Base-by-base conservation (phyloP, 345 rosid genomes). In the Eucalyptus rudis region DNA sequence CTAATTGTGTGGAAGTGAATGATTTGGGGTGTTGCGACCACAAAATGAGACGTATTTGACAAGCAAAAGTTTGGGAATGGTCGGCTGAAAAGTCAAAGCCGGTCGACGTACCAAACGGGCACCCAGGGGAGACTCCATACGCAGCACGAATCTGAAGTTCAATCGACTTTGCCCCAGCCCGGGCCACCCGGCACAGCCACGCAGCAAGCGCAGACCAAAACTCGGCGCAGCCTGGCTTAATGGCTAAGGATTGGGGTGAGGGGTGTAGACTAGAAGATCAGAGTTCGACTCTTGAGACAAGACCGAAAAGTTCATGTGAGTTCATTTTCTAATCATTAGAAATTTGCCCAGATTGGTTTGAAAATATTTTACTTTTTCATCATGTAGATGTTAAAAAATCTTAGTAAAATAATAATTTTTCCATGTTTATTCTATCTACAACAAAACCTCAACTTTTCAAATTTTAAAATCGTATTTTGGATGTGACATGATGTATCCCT, bases 171-270 rank as follows among this genome's bases (percentile, higher is more conserved):
- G 13, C 2, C 29, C 64, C 7, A 25, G n/a, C 64, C 13, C n/a
- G 14, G 14, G n/a, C 64, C 64, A 58, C n/a, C 3, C 13, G 3
- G 2, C n/a, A 25, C 13, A 58, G n/a, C n/a, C 5, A 1, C 2
- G 7, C 64, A 3, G 64, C 14, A 1, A 58, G 6, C n/a, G 11
- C 64, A 50, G 19, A 50, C 52, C 52, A 50, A 50, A 50, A 15
- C 7, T 50, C 2, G 52, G 12, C 1, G 12, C 1, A 0, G 64
- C n/a, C 64, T 3, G 6, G 64, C n/a, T 25, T 4, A 58, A 0
- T 10, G n/a, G n/a, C 29, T 58, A 24, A 1, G 29, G 29, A 25
- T 10, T 58, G 64, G n/a, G n/a, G 52, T 24, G 6, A 25, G 29
- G 62, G 13, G 13, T 25, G 29, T 25, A 58, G 64, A 25, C 27